These are phyloP conservation scores for Cladosporium halotolerans DNA, from an alignment of 2,329 filamentous ascomycete genomes.

Conservation along the genomic window DNA sequence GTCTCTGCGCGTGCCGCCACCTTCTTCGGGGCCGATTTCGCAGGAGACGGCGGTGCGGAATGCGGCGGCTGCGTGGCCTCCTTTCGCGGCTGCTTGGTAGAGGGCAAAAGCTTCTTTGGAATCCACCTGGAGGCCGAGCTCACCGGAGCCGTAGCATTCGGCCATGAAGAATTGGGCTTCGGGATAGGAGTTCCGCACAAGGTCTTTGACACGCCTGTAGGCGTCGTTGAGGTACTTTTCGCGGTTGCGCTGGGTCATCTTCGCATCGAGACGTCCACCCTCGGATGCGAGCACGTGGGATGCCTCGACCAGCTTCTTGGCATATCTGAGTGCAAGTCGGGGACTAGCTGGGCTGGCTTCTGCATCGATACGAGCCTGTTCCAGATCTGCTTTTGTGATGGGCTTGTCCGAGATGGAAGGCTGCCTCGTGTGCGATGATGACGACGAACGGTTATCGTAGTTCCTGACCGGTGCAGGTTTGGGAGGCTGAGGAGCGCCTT, in stretches of 20 bases:
- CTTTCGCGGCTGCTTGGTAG: slow-evolving; percentile 89
- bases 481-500: slow-evolving; percentile 28
- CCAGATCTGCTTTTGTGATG: slow-evolving; percentile 73
- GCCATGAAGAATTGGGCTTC: slow-evolving; percentile 94
- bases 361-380: slow-evolving; percentile 62
- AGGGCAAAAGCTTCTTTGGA: slow-evolving; percentile 88
- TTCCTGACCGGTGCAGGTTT: slow-evolving; percentile 50
- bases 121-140: slow-evolving; percentile 72
- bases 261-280: slow-evolving; percentile 63
- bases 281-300: slow-evolving; percentile 72
- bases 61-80: slow-evolving; percentile 76
- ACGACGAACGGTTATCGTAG: slow-evolving; percentile 36
- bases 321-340: slow-evolving; percentile 63
- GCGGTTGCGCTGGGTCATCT: slow-evolving; percentile 56
- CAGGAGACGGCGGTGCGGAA: slow-evolving; percentile 96
- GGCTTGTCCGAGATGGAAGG: slow-evolving; percentile 35
- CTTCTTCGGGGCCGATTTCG: slow-evolving; percentile 90
- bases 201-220: slow-evolving; percentile 85
- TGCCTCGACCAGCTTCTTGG: slow-evolving; percentile 81
- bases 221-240: slow-evolving; percentile 82
- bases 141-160: slow-evolving; percentile 78
- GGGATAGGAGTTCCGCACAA: slow-evolving; percentile 63
- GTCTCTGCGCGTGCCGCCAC: slow-evolving; percentile 85
- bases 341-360: slow-evolving; percentile 69
- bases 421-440: slow-evolving; percentile 16